Conservation (phyloP, 2,329 filamentous ascomycete genomes). For the Epichloe sylvatica region DNA sequence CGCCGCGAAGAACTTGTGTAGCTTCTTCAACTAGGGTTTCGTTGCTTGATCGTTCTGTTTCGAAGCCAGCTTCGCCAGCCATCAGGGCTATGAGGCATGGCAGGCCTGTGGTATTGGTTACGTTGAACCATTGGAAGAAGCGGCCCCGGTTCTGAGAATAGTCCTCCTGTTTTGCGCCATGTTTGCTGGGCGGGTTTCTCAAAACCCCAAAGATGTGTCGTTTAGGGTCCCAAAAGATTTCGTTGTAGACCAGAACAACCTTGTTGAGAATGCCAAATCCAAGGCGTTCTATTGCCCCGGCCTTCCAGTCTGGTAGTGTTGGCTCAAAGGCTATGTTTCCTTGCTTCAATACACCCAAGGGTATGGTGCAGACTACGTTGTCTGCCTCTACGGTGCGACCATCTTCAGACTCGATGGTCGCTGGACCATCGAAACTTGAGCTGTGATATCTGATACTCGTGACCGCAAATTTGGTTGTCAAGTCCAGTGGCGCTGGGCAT, state of each 20-base stretch:
- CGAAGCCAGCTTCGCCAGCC: constrained; percentile 86
- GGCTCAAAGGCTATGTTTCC: constrained; percentile 74
- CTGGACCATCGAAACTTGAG: constrained; percentile 30
- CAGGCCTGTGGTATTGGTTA: constrained; percentile 74
- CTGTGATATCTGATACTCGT: constrained; percentile 54
- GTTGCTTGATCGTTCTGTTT: constrained; percentile 67
- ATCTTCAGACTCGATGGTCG: constrained; percentile 60
- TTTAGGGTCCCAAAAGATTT: constrained; percentile 79
- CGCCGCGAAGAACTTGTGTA: constrained; percentile 58
- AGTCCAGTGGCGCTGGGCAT: constrained; percentile 60
- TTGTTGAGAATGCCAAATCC: constrained; percentile 95
- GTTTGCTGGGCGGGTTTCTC: constrained; percentile 53
- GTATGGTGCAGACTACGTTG: constrained; percentile 77
- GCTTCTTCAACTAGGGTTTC: constrained; percentile 68
- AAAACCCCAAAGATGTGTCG: constrained; percentile 91
- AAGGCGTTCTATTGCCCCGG: constrained; percentile 63
- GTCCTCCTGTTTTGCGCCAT: constrained; percentile 64
- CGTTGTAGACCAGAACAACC: constrained; percentile 76
- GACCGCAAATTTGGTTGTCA: constrained; percentile 61
- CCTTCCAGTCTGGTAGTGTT: constrained; percentile 76
- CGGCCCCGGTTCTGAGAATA: constrained; percentile 71
- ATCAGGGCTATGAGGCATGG: constrained; percentile 84
- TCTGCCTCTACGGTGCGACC: constrained; percentile 72
- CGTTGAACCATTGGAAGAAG: constrained; percentile 97
- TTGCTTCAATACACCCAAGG: constrained; percentile 84